A percentile compares a stretch with the other conserved stretches of the same genome.
phyloP scores from a whole-genome alignment of 345 rosid species.

The Lepidium didymum region DNA sequence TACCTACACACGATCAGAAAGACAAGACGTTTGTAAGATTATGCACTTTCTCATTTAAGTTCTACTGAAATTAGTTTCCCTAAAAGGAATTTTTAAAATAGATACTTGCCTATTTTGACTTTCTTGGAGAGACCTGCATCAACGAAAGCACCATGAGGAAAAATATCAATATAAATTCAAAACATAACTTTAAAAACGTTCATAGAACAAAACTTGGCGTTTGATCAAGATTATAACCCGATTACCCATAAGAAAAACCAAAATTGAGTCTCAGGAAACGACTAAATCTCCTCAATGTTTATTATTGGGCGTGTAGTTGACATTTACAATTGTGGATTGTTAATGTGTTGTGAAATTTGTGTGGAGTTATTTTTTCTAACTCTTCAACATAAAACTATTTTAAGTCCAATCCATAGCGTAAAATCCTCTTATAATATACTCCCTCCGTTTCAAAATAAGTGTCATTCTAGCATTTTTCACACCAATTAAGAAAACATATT shows the following conservation, averaged over 20 bases:
- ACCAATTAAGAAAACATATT: no score
- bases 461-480: no score
- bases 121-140: neutral
- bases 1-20: conserved; percentile 21
- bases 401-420: no score
- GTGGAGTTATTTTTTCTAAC: no score
- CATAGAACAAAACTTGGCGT: neutral
- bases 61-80: neutral
- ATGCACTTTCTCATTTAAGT: neutral
- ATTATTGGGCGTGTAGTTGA: no score
- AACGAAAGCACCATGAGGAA: neutral
- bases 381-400: no score
- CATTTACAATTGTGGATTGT: no score
- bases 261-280: no score
- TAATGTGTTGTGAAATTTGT: no score
- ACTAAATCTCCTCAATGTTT: no score
- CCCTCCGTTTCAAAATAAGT: no score
- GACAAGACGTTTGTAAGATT: neutral
- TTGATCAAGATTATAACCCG: neutral
- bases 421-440: no score
- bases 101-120: neutral
- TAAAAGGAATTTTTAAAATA: neutral
- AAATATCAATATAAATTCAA: neutral
- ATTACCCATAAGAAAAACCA: neutral
- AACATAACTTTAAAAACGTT: neutral